Evolutionary conservation across 1,284 basidiomycete genomes (phyloP).

Genomic region (Salmacisia buchloeana): DNA sequence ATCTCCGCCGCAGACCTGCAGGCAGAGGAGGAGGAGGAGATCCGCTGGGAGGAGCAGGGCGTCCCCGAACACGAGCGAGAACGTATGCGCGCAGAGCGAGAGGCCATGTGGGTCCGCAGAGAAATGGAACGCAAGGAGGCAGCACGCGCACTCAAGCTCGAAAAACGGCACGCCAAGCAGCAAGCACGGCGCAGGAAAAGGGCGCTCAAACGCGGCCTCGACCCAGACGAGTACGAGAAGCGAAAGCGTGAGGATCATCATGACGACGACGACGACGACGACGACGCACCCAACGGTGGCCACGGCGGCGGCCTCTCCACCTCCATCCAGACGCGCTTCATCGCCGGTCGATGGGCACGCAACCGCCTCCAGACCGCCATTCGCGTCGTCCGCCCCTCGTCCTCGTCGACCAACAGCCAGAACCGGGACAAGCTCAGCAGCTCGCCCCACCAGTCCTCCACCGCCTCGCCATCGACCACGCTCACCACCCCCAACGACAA

Average conservation of each 20-base stretch:
- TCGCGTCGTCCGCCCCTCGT: background rate
- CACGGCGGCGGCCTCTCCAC: background rate
- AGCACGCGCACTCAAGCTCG: background rate
- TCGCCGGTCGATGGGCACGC: slow-evolving; percentile 2
- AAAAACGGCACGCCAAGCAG: background rate
- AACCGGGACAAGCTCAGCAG: too few relatives aligned
- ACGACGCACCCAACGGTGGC: background rate
- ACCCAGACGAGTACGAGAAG: background rate
- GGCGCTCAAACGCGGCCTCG: background rate
- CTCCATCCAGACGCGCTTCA: slow-evolving; percentile 2
- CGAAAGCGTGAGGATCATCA: too few relatives aligned
- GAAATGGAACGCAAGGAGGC: slow-evolving; percentile 1
- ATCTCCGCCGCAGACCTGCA: slow-evolving; percentile 11
- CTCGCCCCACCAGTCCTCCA: too few relatives aligned
- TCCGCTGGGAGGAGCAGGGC: slow-evolving; percentile 1
- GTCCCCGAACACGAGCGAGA: slow-evolving; percentile 2
- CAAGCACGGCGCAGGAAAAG: background rate
- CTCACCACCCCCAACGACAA: too few relatives aligned
- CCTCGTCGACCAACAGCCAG: too few relatives aligned
- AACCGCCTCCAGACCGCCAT: slow-evolving; percentile 2
- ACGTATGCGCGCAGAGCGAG: background rate
- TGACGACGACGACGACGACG: background rate
- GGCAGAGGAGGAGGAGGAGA: slow-evolving; percentile 26
- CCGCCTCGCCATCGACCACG: background rate
- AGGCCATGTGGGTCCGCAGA: background rate